Evolutionary conservation across 78 protist genomes (phyloP), one percentile per base, ranked within the genome.

Genomic region (Pigoraptor vietnamica): DNA sequence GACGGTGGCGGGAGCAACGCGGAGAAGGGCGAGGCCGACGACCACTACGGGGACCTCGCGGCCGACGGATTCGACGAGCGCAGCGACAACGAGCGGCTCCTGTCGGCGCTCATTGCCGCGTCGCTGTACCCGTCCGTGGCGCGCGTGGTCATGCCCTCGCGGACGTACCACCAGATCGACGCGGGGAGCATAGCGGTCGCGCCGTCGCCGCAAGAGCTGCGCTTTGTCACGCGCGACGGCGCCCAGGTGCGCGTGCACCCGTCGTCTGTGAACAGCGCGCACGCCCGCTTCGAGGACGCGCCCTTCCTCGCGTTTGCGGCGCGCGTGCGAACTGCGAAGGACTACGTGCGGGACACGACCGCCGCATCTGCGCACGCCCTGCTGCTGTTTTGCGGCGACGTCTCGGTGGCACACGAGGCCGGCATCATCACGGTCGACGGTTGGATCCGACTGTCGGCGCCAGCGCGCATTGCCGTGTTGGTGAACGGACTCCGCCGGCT

Each of bases 81-180:
- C 79, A 24, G 34, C 79, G 48, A 10, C 86, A 29, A 81, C 32
- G 37, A n/a, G 40, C 1, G 56, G 39, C 86, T 6, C 34, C 24
- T 91, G 29, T 24, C 0, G n/a, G 95, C 96, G 9, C 56, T 90
- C 32, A 29, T 95, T 10, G 87, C 56, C 48, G 95, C 95, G 14
- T 95, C 95, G 86, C 93, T 95, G 56, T 93, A 94, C 35, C 97
- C 97, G 39, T 90, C 90, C 79, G 92, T 95, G 37, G 91, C 67
- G 33, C 86, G 92, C 29, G 79, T 39, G 23, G 89, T 21, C 36
- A 2, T 2, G 24, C 93, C 93, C 34, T 79, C 48, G 19, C 23
- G 38, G 38, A 55, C 10, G 35, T 91, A 67, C 40, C 56, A 33
- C 29, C 55, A 34, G 24, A 24, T 39, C 2, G 91, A 40, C 34